Percentiles rank a stretch among this genome's conserved stretches.
phyloP scores from a whole-genome alignment of 2,329 filamentous ascomycete genomes.

The Lizonia empirigonia region DNA sequence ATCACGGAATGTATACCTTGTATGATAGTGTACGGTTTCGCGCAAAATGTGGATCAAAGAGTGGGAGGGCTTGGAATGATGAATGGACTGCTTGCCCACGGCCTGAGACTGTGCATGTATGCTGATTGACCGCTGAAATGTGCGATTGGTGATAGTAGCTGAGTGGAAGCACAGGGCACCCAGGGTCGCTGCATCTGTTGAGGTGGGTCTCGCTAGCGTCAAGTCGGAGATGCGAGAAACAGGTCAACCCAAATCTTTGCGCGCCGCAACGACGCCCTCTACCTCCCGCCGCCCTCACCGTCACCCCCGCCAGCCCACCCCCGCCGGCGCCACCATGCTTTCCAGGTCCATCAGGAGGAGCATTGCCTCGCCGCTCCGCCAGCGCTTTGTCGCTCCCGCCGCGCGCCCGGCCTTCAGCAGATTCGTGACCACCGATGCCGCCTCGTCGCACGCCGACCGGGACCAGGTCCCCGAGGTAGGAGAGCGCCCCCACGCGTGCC shows the following conservation, averaged over 20 bases:
- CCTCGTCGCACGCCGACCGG: constrained; percentile 86
- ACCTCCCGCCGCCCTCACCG: constrained; percentile 18
- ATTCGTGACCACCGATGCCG: constrained; percentile 92
- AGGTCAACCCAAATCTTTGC: constrained; percentile 19
- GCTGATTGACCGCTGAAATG: neutral
- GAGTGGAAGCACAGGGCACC: neutral
- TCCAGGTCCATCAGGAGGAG: constrained; percentile 49
- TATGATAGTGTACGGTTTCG: constrained; percentile 14
- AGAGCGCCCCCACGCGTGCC: constrained; percentile 14
- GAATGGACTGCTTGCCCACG: neutral
- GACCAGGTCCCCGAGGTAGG: constrained; percentile 70
- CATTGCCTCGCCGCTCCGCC: constrained; percentile 48
- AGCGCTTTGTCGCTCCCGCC: constrained; percentile 44
- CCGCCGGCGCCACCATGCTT: constrained; percentile 43
- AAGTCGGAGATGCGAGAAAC: constrained; percentile 3
- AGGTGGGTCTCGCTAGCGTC: constrained; percentile 8
- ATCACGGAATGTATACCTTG: constrained; percentile 12
- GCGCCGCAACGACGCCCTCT: constrained; percentile 1
- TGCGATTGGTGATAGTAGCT: neutral
- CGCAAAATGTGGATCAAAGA: too few relatives aligned
- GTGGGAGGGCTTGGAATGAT: neutral
- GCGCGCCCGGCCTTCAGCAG: constrained; percentile 54
- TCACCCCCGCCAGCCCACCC: constrained; percentile 24
- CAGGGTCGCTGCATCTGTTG: constrained; percentile 8
- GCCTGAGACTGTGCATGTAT: neutral